These are phyloP conservation scores for Cercospora brassicicola DNA, from an alignment of 2,329 filamentous ascomycete species.

Conservation along the genomic window DNA sequence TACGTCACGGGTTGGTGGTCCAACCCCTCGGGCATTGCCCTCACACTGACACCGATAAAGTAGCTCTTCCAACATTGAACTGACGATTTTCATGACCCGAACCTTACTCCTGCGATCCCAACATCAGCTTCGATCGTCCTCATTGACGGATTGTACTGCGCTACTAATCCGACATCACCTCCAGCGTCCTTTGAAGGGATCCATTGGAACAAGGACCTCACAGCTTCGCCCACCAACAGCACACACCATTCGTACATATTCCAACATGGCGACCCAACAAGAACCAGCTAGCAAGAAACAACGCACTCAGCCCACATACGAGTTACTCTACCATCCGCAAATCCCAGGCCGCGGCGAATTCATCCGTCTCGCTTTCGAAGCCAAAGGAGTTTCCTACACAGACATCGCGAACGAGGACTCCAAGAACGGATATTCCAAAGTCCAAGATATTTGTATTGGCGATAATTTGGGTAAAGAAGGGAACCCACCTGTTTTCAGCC, in stretches of 20 bases:
- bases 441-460: constrained; percentile 51
- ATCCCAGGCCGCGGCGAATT: constrained; percentile 74
- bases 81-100: not conserved
- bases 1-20: not conserved
- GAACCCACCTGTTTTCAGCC: constrained; percentile 67
- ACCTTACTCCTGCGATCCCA: not conserved
- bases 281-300: constrained; percentile 20
- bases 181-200: not conserved
- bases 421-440: constrained; percentile 53
- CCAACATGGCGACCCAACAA: constrained; percentile 19
- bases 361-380: constrained; percentile 71
- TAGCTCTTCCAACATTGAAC: not conserved
- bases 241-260: not conserved
- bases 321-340: constrained; percentile 63
- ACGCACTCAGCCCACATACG: constrained; percentile 34
- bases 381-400: constrained; percentile 62
- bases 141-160: not conserved
- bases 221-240: not conserved
- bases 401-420: constrained; percentile 56
- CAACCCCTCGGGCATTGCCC: not conserved
- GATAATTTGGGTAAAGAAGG: constrained; percentile 40
- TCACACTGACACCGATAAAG: not conserved
- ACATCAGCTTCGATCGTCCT: not conserved
- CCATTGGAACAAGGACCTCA: not conserved
- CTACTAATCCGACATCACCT: not conserved